Conservation (phyloP, 73 alveolate genomes). For the Paramecium sexaurelia region DNA sequence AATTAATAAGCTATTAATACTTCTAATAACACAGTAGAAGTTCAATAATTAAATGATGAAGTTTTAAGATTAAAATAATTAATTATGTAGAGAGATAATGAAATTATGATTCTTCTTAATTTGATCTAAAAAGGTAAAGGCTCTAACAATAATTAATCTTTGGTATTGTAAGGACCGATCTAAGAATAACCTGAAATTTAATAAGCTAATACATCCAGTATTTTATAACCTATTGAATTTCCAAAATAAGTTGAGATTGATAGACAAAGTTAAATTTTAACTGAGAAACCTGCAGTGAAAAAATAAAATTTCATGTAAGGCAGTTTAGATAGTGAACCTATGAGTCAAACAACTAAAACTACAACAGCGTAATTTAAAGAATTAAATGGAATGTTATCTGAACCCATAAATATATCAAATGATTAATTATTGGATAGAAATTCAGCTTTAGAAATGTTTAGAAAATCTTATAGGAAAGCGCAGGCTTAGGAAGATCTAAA, state of each 20-base stretch:
- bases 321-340: conserved; percentile 20
- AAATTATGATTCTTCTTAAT: conserved; percentile 83
- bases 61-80: conserved; percentile 75
- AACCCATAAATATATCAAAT: conserved; percentile 67
- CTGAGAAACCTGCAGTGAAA: neutral
- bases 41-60: conserved; percentile 71
- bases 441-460: conserved; percentile 83
- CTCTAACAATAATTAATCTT: conserved; percentile 34
- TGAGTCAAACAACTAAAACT: conserved; percentile 10
- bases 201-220: conserved; percentile 20
- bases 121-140: conserved; percentile 78
- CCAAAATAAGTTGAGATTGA: conserved; percentile 1
- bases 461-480: conserved; percentile 87
- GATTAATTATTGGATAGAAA: conserved; percentile 85
- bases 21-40: neutral
- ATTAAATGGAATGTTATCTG: conserved; percentile 67
- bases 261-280: conserved; percentile 42
- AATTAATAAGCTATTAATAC: neutral
- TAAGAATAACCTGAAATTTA: neutral
- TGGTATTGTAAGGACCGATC: conserved; percentile 38
- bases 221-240: conserved; percentile 1
- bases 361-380: conserved; percentile 54
- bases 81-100: conserved; percentile 87
- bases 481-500: conserved; percentile 89
- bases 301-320: conserved; percentile 18